Evolutionary conservation across 2,329 filamentous ascomycete species (phyloP).

Genomic region (Aaosphaeria arxii): DNA sequence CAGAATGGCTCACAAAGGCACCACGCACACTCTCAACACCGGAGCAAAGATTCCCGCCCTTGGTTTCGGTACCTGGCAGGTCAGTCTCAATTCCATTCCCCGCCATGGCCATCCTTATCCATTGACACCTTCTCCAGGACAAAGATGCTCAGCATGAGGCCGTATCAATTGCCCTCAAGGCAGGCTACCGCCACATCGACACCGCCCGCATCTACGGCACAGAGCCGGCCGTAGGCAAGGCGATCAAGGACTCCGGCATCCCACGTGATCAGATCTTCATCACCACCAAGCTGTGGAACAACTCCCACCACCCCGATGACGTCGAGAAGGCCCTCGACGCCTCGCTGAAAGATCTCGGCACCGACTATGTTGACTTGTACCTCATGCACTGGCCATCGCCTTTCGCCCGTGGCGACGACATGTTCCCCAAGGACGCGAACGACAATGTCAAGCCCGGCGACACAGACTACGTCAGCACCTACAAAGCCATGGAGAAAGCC

Average conservation of each 20-base stretch:
- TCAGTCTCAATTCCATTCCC: no score
- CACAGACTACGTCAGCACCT: slow-evolving; percentile 28
- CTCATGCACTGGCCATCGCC: slow-evolving; percentile 75
- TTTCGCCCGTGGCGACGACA: slow-evolving; percentile 68
- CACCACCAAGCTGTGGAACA: slow-evolving; percentile 86
- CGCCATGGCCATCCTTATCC: no score
- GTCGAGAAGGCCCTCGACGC: slow-evolving; percentile 71
- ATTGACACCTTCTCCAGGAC: background rate
- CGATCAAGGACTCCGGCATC: slow-evolving; percentile 29
- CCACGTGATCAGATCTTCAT: slow-evolving; percentile 38
- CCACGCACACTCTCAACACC: slow-evolving; percentile 54
- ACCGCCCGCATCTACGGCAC: slow-evolving; percentile 11
- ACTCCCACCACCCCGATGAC: slow-evolving; percentile 68
- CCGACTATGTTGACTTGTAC: slow-evolving; percentile 89
- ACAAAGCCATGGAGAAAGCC: slow-evolving; percentile 39
- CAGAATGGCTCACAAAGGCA: slow-evolving; percentile 28
- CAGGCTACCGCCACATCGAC: slow-evolving; percentile 16
- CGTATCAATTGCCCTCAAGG: slow-evolving; percentile 24
- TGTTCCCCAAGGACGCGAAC: slow-evolving; percentile 51
- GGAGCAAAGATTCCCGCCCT: slow-evolving; percentile 75
- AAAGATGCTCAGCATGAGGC: slow-evolving; percentile 22
- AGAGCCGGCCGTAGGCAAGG: slow-evolving; percentile 7
- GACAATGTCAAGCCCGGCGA: slow-evolving; percentile 21
- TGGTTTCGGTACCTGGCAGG: slow-evolving; percentile 55
- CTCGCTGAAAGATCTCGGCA: slow-evolving; percentile 70